Conservation (phyloP, 257 asterid species). For the Ilex aquifolium region DNA sequence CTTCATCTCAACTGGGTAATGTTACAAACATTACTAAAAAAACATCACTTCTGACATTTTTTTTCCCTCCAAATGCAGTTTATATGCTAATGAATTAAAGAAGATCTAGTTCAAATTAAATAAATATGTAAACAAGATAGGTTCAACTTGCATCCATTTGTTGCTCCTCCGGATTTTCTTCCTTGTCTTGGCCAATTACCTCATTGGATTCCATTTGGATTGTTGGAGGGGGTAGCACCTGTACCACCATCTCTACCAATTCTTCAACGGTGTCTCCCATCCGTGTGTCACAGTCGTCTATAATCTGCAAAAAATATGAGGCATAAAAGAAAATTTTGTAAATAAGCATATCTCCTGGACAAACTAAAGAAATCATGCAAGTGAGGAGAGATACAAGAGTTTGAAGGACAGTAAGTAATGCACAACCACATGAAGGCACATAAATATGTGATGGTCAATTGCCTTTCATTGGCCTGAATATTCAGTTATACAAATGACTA, state of each 20-base stretch:
- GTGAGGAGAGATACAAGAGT: not conserved
- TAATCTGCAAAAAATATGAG: slow-evolving; percentile 31
- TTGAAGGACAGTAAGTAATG: no score
- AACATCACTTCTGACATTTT: no score
- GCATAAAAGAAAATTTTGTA: not conserved
- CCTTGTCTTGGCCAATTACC: slow-evolving; percentile 15
- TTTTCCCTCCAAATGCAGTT: no score
- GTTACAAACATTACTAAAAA: no score
- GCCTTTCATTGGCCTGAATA: no score
- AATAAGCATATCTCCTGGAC: not conserved
- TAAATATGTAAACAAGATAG: not conserved
- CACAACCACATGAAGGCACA: no score
- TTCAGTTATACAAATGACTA: no score
- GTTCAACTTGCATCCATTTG: not conserved
- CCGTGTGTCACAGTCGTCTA: slow-evolving; percentile 44
- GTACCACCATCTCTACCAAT: slow-evolving; percentile 30
- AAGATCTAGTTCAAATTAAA: no score
- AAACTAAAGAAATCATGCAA: not conserved
- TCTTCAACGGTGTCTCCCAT: slow-evolving; percentile 34
- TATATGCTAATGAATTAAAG: no score
- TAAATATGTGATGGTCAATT: no score
- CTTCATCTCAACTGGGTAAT: no score
- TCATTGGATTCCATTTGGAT: slow-evolving; percentile 19
- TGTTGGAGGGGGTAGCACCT: slow-evolving; percentile 53
- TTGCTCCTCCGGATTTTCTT: slow-evolving; percentile 17